Percentiles rank a stretch among this genome's conserved stretches.
Conservation (phyloP, 768 basidiomycete genomes). For the Suillus tomentosus region DNA sequence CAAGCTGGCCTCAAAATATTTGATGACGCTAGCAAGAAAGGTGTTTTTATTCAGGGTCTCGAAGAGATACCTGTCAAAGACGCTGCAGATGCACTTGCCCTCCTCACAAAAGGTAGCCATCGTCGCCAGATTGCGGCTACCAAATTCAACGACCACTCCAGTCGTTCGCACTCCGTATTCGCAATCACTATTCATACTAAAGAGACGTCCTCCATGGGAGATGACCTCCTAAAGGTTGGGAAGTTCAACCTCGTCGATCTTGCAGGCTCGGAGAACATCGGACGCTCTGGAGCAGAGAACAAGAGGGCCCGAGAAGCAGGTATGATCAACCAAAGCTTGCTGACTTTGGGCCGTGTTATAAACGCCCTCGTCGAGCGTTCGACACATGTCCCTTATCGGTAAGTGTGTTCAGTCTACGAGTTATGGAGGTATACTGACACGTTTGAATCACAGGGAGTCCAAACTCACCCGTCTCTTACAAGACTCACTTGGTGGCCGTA, state of each 20-base stretch:
- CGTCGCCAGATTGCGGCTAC: slow-evolving; percentile 93
- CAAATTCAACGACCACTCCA: slow-evolving; percentile 96
- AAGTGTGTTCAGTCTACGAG: slow-evolving; percentile 18
- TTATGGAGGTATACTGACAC: not conserved
- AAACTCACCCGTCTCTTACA: slow-evolving; percentile 96
- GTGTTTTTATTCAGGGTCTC: slow-evolving; percentile 92
- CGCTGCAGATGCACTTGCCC: slow-evolving; percentile 76
- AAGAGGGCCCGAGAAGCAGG: slow-evolving; percentile 95
- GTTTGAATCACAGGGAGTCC: slow-evolving; percentile 67
- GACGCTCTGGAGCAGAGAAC: slow-evolving; percentile 92
- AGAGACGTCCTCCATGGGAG: slow-evolving; percentile 73
- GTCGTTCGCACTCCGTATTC: slow-evolving; percentile 97
- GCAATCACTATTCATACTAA: slow-evolving; percentile 94
- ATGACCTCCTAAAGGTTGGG: slow-evolving; percentile 89
- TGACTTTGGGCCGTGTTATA: slow-evolving; percentile 97
- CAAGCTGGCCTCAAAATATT: slow-evolving; percentile 82
- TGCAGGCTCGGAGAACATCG: slow-evolving; percentile 97
- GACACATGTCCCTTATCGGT: slow-evolving; percentile 94
- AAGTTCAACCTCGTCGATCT: slow-evolving; percentile 97
- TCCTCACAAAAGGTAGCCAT: slow-evolving; percentile 87
- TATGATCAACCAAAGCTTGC: slow-evolving; percentile 96
- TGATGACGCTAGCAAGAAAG: slow-evolving; percentile 85
- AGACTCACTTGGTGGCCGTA: slow-evolving; percentile 97
- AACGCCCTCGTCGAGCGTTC: slow-evolving; percentile 93
- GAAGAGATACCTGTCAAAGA: slow-evolving; percentile 88